A percentile compares a stretch with the other conserved stretches of the same genome.
Conservation (phyloP, 345 rosid species). For the rapeseed (Brassica napus) region Da-Ae NC_063440.1:19499501-19500000, state of each 20-base stretch:
- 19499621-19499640: neutral
- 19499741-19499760: constrained; percentile 97
- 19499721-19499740: constrained; percentile 99
- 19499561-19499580: too few relatives aligned
- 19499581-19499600: neutral
- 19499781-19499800: constrained; percentile 97
- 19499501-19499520: too few relatives aligned
- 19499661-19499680: constrained; percentile 71
- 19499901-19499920: constrained; percentile 81
- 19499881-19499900: constrained; percentile 99
- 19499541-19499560: too few relatives aligned
- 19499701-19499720: constrained; percentile 61
- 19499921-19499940: constrained; percentile 88
- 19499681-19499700: constrained; percentile 60
- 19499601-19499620: neutral
- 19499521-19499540: too few relatives aligned
- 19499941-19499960: constrained; percentile 86
- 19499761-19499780: constrained; percentile 99
- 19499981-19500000: neutral
- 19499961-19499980: constrained; percentile 60
- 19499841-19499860: constrained; percentile 85
- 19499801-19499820: constrained; percentile 93
- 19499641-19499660: constrained; percentile 37
- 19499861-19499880: constrained; percentile 77
- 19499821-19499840: constrained; percentile 95